Base-by-base conservation (phyloP, 805 yeast genomes). In the Ogataea allantospora region DNA sequence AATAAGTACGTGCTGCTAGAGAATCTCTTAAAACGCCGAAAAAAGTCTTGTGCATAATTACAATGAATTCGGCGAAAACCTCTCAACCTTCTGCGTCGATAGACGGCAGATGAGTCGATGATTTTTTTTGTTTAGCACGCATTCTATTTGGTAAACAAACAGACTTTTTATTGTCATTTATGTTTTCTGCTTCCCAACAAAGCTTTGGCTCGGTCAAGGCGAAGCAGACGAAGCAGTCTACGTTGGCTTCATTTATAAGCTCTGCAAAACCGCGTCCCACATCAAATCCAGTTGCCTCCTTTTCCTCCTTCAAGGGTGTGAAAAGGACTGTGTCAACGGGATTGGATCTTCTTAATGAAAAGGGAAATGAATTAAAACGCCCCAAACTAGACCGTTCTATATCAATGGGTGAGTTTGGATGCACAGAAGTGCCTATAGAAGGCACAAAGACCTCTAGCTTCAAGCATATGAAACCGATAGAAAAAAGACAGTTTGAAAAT, bases 381-480 rank as follows among this genome's bases (percentile, higher is more conserved):
- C 10, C 24, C 13, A 31, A 27, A 11, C 23, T 38, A 6, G 35
- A 25, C 7, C 14, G 27, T 7, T 11, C 29, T 5, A 9, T 27
- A 6, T 34, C 33, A 5, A 18, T 16, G 28, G 34, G 28, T 8
- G 33, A 15, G 15, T 35, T 35, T 35, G 33, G 34, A 31, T 8
- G 15, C 12, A 15, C 16, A 11, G 34, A 31, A 8, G 10, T 27
- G 7, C 7, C 23, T 7, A 12, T 27, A 17, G n/a, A 21, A 9
- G 19, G 17, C 3, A 8, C 22, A 7, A 19, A 17, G 8, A 12
- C 37, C 3, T 25, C 34, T 11, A 52, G 50, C 27, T 51, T 54
- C 30, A 54, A 53, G 33, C 53, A 53, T 27, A 44, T 45, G 39
- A 49, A 40, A 29, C 55, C 58, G 4, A 42, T 54, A 4, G 44